Percentiles rank a stretch among this genome's conserved stretches.
These are phyloP conservation scores for Lasiosphaeria hispida DNA, from an alignment of 495 filamentous ascomycete species.

Conservation along the genomic window DNA sequence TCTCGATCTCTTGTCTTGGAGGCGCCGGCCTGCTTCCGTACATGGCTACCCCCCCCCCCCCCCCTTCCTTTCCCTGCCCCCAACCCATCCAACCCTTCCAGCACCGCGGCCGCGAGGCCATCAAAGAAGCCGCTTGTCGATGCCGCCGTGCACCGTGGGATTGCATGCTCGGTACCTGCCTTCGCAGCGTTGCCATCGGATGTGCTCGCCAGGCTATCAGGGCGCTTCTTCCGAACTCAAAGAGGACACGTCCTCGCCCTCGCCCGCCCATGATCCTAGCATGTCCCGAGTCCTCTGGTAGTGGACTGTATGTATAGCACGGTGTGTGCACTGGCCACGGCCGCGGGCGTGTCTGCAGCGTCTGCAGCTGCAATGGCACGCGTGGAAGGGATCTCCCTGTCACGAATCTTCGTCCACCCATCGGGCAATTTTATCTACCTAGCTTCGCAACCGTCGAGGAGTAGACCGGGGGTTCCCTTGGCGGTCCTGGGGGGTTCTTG, in stretches of 20 bases:
- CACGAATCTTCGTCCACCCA: slow-evolving; percentile 28
- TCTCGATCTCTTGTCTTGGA: too few species aligned
- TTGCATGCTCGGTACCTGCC: slow-evolving; percentile 8
- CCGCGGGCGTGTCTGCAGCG: slow-evolving; percentile 19
- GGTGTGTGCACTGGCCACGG: slow-evolving; percentile 12
- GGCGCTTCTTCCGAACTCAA: background rate
- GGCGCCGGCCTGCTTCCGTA: background rate
- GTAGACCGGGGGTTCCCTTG: slow-evolving; percentile 14
- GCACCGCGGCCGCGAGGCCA: background rate
- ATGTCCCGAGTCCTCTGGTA: too few species aligned
- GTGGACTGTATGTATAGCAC: slow-evolving; percentile 1
- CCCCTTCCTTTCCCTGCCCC: too few species aligned
- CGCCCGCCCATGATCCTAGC: too few species aligned
- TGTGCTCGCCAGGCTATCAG: slow-evolving; percentile 6
- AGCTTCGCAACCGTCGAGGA: slow-evolving; percentile 35
- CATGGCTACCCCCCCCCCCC: too few species aligned
- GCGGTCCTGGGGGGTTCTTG: background rate
- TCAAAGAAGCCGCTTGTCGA: background rate
- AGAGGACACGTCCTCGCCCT: background rate
- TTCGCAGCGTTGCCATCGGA: slow-evolving; percentile 4
- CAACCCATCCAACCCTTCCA: too few species aligned
- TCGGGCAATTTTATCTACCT: slow-evolving; percentile 46
- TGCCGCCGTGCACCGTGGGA: slow-evolving; percentile 3
- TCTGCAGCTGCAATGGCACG: slow-evolving; percentile 29
- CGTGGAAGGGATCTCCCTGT: slow-evolving; percentile 30